Evolutionary conservation across 1,284 basidiomycete species (phyloP).

Genomic region (Trametes sp.): DNA sequence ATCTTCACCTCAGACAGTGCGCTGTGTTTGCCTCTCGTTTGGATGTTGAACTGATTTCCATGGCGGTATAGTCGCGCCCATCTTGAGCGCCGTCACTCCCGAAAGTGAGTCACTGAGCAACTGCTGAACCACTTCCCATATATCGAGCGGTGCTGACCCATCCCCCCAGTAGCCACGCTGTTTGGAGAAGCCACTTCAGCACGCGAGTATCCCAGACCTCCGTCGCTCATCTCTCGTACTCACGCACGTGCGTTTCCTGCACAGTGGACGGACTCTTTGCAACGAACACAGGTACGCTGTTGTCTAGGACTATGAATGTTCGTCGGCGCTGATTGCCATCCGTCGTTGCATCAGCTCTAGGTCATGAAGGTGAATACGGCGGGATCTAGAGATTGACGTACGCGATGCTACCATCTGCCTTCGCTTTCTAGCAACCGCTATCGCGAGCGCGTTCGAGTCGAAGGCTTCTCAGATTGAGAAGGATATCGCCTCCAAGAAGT

Average conservation of each 20-base stretch:
- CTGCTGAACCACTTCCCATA: no score
- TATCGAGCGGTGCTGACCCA: no score
- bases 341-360: not conserved
- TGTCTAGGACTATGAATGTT: not conserved
- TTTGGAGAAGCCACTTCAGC: slow-evolving; percentile 18
- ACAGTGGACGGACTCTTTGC: slow-evolving; percentile 13
- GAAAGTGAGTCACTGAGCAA: slow-evolving; percentile 8
- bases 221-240: not conserved
- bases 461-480: slow-evolving; percentile 1
- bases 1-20: slow-evolving; percentile 18
- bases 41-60: not conserved
- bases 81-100: slow-evolving; percentile 8
- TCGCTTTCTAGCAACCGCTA: not conserved
- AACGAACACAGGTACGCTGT: slow-evolving; percentile 9
- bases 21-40: not conserved
- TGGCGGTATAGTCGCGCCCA: slow-evolving; percentile 12
- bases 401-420: not conserved
- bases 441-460: slow-evolving; percentile 1
- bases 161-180: slow-evolving; percentile 6
- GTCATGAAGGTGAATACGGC: slow-evolving; percentile 1
- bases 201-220: not conserved
- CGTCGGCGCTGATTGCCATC: not conserved
- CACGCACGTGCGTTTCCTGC: not conserved
- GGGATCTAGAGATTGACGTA: not conserved
- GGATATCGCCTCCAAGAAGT: slow-evolving; percentile 5